Base-by-base conservation (phyloP, 1,284 basidiomycete genomes). In the Cutaneotrichosporon spelunceum region DNA sequence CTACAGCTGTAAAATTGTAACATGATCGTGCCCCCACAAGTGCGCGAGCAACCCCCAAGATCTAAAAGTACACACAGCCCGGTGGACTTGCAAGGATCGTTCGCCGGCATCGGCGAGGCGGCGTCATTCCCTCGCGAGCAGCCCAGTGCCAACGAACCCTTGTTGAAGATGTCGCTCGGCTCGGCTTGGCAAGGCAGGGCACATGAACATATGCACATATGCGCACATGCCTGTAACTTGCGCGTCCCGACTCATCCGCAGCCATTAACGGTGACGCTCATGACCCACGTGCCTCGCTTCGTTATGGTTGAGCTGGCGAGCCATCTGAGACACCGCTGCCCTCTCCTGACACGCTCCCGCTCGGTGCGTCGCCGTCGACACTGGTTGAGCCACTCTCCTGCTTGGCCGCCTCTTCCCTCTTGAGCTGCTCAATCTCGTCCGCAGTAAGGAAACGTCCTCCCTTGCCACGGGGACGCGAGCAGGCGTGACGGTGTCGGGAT, bases 381-480 rank as follows among this genome's bases (percentile, higher is more conserved):
- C 58, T 53, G 3, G 58, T 23, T 4, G 47, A 56, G 19, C 42
- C 48, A 52, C 52, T 59, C 33, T 42, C 55, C 45, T 48, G 59
- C 59, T 72, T 70, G 16, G 63, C 72, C 3, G 68, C 71, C 61
- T 78, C 73, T 54, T 80, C 76, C 39, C 69, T 72, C 64, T 80
- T 80, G 45, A 80, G 67, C 49, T 74, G 75, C 60, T 78, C 78
- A 47, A 94, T 93, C 79, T 97, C 93, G 27, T 93, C 91, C 44
- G 93, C 90, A 7, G 93, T 97, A 68, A 98, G 85, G 82, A 98
- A 98, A 33, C 95, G 87, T 23, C 95, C 95, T 29, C 96, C 95
- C 42, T 95, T 94, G 1, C 95, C 95, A 65, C 96, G 85, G 16
- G 95, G 95, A 36, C 95, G 86, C 48, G 93, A 88, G 87, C 98